Base-by-base conservation (phyloP, 2,329 filamentous ascomycete genomes). In the Gliomastix tumulicola region DNA sequence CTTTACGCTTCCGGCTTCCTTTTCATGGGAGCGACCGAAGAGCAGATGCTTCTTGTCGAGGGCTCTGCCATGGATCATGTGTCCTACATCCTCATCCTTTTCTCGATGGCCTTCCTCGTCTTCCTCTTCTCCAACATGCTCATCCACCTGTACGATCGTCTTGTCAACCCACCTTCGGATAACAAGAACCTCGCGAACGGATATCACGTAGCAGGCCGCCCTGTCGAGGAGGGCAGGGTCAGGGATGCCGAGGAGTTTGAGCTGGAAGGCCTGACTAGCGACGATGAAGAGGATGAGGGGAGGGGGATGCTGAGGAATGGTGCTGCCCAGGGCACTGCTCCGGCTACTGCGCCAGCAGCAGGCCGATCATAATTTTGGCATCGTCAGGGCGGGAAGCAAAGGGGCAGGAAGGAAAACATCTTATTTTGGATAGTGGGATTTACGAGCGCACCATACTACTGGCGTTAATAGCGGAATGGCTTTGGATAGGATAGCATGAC, bases 1-100 rank as follows among this genome's bases (percentile, higher is more conserved):
- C 75, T 98, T 20, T 94, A 86, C 52, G 88, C 89, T 6, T 84
- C 89, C 4, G 92, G 92, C 2, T 95, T 97, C 64, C 72, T 98
- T 28, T 98, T 98, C 66, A 94, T 97, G 88, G 85, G 88, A 21
- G 90, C 92, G 13, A 97, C 88, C 1, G 92, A 97, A 57, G 89
- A 98, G 63, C 92, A 97, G 62, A 95, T 97, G 86, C 53, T 69
- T 17, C 68, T 96, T 3, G 69, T 97, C 6, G 72, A 77, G 28
- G 68, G 76, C 27, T 83, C 85, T 0, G 73, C 80, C 41, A 80
- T 97, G 50, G 88, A 88, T 19, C 88, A 94, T 53, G 86, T 97
- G 30, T 83, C 89, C 6, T 98, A 97, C 58, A 79, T 97, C 28
- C 72, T 98, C 19, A 89, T 97, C 36, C 67, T 96, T 9, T 97